Percentiles rank a stretch among this genome's conserved stretches.
Conservation (phyloP, 1,284 basidiomycete species). For the Papiliotrema terrestris region DNA sequence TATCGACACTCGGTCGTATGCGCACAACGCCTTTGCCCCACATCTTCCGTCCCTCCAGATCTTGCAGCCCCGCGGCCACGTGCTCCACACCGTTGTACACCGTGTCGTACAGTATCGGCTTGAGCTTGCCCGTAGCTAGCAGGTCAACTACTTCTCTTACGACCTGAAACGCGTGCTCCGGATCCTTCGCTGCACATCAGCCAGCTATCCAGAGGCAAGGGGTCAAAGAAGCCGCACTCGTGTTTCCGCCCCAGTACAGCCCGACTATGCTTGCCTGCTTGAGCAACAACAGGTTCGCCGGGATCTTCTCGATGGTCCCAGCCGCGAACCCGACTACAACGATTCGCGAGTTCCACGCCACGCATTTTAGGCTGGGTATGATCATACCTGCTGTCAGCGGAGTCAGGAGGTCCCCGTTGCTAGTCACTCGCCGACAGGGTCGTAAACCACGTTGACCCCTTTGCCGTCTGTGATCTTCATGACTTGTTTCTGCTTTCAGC, state of each 20-base stretch:
- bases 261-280: conserved; percentile 82
- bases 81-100: conserved; percentile 69
- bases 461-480: conserved; percentile 68
- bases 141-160: conserved; percentile 73
- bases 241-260: conserved; percentile 80
- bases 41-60: conserved; percentile 69
- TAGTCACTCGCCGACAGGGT: conserved; percentile 68
- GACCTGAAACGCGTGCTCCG: conserved; percentile 61
- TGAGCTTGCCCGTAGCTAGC: conserved; percentile 62
- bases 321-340: conserved; percentile 89
- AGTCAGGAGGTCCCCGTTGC: neutral
- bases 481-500: conserved; percentile 48
- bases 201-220: neutral
- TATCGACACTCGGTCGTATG: conserved; percentile 46
- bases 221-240: conserved; percentile 52
- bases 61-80: conserved; percentile 56
- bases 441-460: conserved; percentile 83
- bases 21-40: conserved; percentile 87
- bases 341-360: conserved; percentile 89
- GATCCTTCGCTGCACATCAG: conserved; percentile 60
- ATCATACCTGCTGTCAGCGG: conserved; percentile 26
- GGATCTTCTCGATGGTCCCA: conserved; percentile 85
- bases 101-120: conserved; percentile 69
- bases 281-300: conserved; percentile 80
- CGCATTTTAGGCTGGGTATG: conserved; percentile 65